Evolutionary conservation across 176 grass and related monocot species (phyloP).

Genomic region (Carex myosuroides): DNA sequence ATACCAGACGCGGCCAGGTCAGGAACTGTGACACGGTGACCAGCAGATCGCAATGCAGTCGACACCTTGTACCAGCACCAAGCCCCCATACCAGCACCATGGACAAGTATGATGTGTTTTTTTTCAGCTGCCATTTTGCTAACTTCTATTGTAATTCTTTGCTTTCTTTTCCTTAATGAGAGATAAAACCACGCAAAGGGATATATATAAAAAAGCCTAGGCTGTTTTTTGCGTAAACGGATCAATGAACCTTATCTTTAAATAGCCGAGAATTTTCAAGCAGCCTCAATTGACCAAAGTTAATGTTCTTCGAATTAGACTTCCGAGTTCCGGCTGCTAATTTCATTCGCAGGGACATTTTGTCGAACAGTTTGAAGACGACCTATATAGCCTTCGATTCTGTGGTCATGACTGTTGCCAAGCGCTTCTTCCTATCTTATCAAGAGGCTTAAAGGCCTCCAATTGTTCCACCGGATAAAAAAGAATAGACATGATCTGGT

Average conservation of each 20-base stretch:
- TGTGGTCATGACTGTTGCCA: too few relatives aligned
- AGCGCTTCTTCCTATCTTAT: too few relatives aligned
- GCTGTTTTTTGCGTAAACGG: background rate
- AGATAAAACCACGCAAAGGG: background rate
- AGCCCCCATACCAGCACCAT: slow-evolving; percentile 57
- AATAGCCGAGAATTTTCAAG: background rate
- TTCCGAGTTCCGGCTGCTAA: background rate
- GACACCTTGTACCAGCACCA: slow-evolving; percentile 82
- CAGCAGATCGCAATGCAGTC: slow-evolving; percentile 38
- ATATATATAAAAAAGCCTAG: background rate
- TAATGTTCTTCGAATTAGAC: background rate
- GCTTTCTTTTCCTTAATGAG: background rate
- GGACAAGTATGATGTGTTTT: slow-evolving; percentile 61
- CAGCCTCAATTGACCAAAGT: background rate
- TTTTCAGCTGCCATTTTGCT: background rate
- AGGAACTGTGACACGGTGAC: slow-evolving; percentile 52
- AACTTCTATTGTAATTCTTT: background rate
- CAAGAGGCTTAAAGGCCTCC: too few relatives aligned
- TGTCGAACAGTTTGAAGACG: background rate
- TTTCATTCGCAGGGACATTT: too few relatives aligned
- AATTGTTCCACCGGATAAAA: too few relatives aligned
- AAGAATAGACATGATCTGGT: too few relatives aligned
- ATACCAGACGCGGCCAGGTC: slow-evolving; percentile 63
- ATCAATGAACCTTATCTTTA: background rate
- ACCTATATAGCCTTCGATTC: background rate